Evolutionary conservation across 306 rosid genomes (phyloP), one percentile per base, ranked within the genome.

Genomic region (Casuarina cunninghamiana): DNA sequence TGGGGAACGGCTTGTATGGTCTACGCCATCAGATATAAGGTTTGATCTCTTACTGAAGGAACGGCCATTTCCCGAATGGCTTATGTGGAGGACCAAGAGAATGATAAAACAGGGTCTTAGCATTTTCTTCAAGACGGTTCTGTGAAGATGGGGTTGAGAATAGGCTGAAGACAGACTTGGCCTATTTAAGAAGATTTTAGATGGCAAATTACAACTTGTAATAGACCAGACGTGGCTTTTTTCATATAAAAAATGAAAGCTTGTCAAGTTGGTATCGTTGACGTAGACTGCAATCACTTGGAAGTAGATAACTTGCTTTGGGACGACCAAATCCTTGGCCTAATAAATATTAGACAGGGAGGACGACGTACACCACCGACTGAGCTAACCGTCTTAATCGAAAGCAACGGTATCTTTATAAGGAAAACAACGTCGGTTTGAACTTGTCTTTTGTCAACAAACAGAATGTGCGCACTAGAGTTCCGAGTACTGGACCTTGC

Each of bases 31-130:
- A 21, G 85, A 82, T 55, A 66, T 4, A 13, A 53, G 55, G 57
- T 26, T 53, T 48, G 66, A 38, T 3, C 55, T 76, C 26, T 37
- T 38, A 16, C 5, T 70, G 10, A 83, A 39, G 6, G 73, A 69
- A 69, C 66, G 75, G 65, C 86, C 38, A 5, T 62, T 38, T 21
- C 78, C 83, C 32, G 44, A 63, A 71, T 69, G 78, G 44, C 58
- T 43, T 21, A 63, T 48, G 5, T 58, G 53, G 65, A 70, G 37
- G 45, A 54, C 51, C 45, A 78, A 53, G 11, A 83, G 67, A 72
- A 63, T 19, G 75, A 71, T 8, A 10, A 58, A 32, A 49, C 37
- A 16, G 45, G 37, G 45, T 53, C 67, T 71, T 19, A 7, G 11
- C 21, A 71, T 60, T 44, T 5, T 58, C 62, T 75, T 69, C 17